Evolutionary conservation across 768 basidiomycete genomes (phyloP), one percentile per base, ranked within the genome.

Genomic region (Leccinum boreale): DNA sequence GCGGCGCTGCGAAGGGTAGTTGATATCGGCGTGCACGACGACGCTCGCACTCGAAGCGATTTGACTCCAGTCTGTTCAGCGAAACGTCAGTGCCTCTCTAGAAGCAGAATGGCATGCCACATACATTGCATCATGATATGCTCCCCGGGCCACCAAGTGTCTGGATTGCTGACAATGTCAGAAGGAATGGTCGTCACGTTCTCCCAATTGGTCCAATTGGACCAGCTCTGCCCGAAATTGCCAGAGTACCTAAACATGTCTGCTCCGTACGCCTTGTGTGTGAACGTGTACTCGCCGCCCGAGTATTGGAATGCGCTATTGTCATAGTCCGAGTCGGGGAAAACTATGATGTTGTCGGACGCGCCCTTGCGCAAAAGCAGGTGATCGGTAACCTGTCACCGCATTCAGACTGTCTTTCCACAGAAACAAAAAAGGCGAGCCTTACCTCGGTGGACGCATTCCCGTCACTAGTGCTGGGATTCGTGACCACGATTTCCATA

Each of bases 101-200:
- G 5, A 57, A 35, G 39, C 10, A 46, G 9, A 52, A 35, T 50
- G 33, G 42, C 33, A 56, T 17, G 28, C 9, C 45, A 52, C 88
- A 63, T 60, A 92, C 90, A 96, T 78, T 97, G 93, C 35, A 96
- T 81, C 74, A 92, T 86, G 69, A 96, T 79, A 70, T 97, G 94
- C 57, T 89, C 73, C 7, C 94, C 94, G 2, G 72, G 56, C 94
- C 94, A 97, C 73, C 86, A 94, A 46, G 75, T 74, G 15, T 72
- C 73, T 2, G 61, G 21, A 55, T 68, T 67, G 24, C 73, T 65
- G 71, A 94, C 89, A 11, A 82, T 59, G n/a, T 71, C 73, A 9
- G 81, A 68, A 55, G 87, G 78, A 55, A 96, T 82, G 1, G 75
- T 79, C 1, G 90, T 87, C 19, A 77, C 81, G 55, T 85, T 81